phyloP scores from a whole-genome alignment of 345 rosid species.

The Cardiospermum halicacabum region DNA sequence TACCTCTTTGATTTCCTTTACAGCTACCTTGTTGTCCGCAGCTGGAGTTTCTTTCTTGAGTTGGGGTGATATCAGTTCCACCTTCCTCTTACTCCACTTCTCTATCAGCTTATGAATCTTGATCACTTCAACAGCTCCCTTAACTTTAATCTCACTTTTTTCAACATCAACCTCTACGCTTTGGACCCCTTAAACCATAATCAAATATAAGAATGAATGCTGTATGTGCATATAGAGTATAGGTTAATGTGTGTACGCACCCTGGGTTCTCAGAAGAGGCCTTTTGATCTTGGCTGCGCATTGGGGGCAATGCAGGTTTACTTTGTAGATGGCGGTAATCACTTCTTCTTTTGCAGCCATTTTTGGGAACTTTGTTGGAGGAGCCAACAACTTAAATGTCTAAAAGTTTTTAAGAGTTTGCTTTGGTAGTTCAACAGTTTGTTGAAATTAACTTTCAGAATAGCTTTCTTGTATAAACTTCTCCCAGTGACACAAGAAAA shows the following conservation, averaged over 20 bases:
- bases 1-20: constrained; percentile 48
- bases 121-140: constrained; percentile 51
- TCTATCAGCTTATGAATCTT: constrained; percentile 55
- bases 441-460: constrained; percentile 24
- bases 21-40: constrained; percentile 18
- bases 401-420: constrained; percentile 11
- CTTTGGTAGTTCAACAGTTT: constrained; percentile 31
- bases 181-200: constrained; percentile 48
- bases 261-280: constrained; percentile 56
- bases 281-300: constrained; percentile 60
- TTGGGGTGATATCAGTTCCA: constrained; percentile 60
- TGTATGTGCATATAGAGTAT: background rate
- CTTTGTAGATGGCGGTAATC: constrained; percentile 60
- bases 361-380: background rate
- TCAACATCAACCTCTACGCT: constrained; percentile 49
- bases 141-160: constrained; percentile 69
- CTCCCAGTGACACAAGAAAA: background rate
- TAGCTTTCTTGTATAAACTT: too few relatives aligned
- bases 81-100: constrained; percentile 63
- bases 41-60: constrained; percentile 28
- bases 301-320: constrained; percentile 76
- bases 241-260: constrained; percentile 15
- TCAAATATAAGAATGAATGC: background rate
- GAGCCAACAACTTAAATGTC: background rate
- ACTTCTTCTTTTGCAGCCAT: constrained; percentile 39